A percentile compares a stretch with the other conserved stretches of the same genome.
These are phyloP conservation scores for Monosporozyma siamensis DNA, from an alignment of 805 yeast genomes.

Conservation along the genomic window DNA sequence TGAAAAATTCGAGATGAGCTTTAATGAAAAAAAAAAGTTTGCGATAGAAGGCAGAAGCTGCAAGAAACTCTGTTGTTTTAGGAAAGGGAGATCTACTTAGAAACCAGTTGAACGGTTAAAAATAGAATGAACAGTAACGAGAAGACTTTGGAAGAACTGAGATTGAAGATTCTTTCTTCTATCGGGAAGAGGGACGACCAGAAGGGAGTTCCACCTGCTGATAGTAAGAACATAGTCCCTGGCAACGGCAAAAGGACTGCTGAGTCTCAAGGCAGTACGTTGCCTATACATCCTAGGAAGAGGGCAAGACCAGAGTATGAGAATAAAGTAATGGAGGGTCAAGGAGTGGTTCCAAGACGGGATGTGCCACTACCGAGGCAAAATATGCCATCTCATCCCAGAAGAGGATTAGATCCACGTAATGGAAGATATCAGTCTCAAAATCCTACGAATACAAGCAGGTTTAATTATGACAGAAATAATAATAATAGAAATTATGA, in stretches of 20 bases:
- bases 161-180: conserved; percentile 23
- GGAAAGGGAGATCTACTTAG: no score
- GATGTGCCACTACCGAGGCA: not conserved
- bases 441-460: no score
- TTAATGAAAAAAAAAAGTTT: not conserved
- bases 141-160: conserved; percentile 17
- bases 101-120: no score
- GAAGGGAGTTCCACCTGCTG: no score
- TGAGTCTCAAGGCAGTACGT: not conserved
- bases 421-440: not conserved
- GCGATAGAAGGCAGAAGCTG: not conserved
- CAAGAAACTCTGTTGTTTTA: no score
- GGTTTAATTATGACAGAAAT: not conserved
- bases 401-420: not conserved
- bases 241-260: not conserved
- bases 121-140: conserved; percentile 6
- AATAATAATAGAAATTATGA: not conserved
- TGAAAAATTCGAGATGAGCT: conserved; percentile 1
- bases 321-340: no score
- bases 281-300: not conserved
- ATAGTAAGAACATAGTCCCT: no score
- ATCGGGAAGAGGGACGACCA: conserved; percentile 10
- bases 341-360: no score
- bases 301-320: not conserved
- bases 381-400: not conserved